These are phyloP conservation scores for Euphrasia arctica DNA, from an alignment of 305 asterid genomes.

Conservation along the genomic window DNA sequence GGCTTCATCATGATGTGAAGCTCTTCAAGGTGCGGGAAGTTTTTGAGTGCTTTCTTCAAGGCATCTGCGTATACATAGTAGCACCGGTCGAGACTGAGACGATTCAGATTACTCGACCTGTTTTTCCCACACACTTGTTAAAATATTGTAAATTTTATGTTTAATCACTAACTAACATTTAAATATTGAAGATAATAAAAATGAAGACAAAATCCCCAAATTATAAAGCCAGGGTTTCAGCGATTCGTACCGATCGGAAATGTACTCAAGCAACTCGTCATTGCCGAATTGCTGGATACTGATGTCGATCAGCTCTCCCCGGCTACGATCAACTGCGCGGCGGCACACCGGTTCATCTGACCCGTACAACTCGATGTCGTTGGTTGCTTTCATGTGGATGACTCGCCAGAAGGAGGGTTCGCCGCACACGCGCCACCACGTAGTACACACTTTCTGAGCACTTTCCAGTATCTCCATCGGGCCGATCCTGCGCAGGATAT, in stretches of 20 bases:
- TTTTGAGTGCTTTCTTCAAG: conserved; percentile 34
- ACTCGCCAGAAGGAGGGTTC: conserved; percentile 38
- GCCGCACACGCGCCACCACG: conserved; percentile 33
- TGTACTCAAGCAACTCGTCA: conserved; percentile 29
- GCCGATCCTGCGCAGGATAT: conserved; percentile 29
- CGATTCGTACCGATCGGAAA: conserved; percentile 29
- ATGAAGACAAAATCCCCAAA: too few relatives aligned
- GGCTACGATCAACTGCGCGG: conserved; percentile 42
- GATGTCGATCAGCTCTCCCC: conserved; percentile 35
- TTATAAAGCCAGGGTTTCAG: too few relatives aligned
- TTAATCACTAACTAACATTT: too few relatives aligned
- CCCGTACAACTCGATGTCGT: too few relatives aligned
- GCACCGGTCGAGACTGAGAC: conserved; percentile 36
- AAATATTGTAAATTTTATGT: too few relatives aligned
- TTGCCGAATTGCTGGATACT: conserved; percentile 24
- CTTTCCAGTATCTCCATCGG: conserved; percentile 27
- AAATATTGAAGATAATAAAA: too few relatives aligned
- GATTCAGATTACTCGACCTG: conserved; percentile 40
- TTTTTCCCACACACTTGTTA: neutral
- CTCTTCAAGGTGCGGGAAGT: conserved; percentile 47
- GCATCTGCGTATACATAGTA: conserved; percentile 26
- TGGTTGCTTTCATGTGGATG: conserved; percentile 13
- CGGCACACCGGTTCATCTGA: conserved; percentile 25
- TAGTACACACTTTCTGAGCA: conserved; percentile 34
- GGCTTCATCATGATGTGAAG: conserved; percentile 26